phyloP scores from a whole-genome alignment of 306 rosid genomes.

The Oemleria cerasiformis region DNA sequence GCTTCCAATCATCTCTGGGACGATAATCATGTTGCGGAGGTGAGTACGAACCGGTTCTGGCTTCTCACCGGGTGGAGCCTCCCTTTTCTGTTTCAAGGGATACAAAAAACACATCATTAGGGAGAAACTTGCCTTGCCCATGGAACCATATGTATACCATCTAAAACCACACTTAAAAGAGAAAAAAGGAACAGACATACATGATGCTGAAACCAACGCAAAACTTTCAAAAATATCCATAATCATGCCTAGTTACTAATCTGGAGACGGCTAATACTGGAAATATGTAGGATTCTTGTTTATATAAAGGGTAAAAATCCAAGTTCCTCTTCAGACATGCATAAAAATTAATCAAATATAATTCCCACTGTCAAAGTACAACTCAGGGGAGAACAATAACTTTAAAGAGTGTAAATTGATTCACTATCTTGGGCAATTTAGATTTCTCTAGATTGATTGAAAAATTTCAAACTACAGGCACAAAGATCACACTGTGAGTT shows the following conservation, averaged over 20 bases:
- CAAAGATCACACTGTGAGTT: not conserved
- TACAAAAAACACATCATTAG: too few relatives aligned
- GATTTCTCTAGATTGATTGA: too few relatives aligned
- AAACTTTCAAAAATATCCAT: not conserved
- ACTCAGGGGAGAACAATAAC: not conserved
- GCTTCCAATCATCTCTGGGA: conserved; percentile 92
- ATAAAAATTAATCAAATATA: not conserved
- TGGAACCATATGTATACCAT: not conserved
- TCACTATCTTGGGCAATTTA: too few relatives aligned
- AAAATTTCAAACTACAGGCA: not conserved
- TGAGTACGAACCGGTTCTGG: conserved; percentile 93
- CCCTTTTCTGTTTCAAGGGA: conserved; percentile 59
- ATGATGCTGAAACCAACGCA: not conserved
- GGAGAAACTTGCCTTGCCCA: not conserved
- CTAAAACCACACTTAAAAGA: not conserved
- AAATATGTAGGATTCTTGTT: not conserved
- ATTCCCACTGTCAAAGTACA: not conserved
- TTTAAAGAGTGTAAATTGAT: not conserved
- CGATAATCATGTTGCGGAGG: conserved; percentile 87
- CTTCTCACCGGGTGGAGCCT: conserved; percentile 89
- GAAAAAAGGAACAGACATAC: not conserved
- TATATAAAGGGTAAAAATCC: not conserved
- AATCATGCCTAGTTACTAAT: not conserved
- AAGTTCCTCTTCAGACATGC: not conserved
- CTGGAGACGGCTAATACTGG: not conserved